Percentiles rank a stretch among this genome's conserved stretches.
phyloP scores from a whole-genome alignment of 768 basidiomycete species.

The Hortiboletus campestris region DNA sequence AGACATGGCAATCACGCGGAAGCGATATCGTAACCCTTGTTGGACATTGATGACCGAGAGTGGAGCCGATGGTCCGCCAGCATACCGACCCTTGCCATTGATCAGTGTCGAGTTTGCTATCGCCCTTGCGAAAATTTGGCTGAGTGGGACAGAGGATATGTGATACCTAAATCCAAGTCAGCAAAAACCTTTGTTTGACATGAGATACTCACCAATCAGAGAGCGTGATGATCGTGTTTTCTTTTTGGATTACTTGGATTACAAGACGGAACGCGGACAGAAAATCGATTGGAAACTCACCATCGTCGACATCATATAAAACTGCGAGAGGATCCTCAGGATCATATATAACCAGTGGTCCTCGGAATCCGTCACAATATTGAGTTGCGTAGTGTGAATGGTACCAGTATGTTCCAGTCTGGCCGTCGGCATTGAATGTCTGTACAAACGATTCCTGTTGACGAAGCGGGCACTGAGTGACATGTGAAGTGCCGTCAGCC shows the following conservation, averaged over 20 bases:
- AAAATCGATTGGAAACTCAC: slow-evolving; percentile 5
- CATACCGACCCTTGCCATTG: slow-evolving; percentile 5
- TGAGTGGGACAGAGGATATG: background rate
- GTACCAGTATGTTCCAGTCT: slow-evolving; percentile 44
- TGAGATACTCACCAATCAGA: background rate
- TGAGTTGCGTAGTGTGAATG: slow-evolving; percentile 20
- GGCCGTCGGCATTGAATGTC: slow-evolving; percentile 26
- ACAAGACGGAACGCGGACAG: background rate
- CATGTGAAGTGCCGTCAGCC: background rate
- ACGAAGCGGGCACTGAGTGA: slow-evolving; percentile 7
- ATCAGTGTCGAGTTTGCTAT: background rate
- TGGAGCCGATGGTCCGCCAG: background rate
- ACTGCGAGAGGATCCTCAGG: slow-evolving; percentile 1
- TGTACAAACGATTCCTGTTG: slow-evolving; percentile 33
- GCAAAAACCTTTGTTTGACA: background rate
- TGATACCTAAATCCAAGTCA: slow-evolving; percentile 1
- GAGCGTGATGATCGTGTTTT: slow-evolving; percentile 35
- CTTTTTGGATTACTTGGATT: slow-evolving; percentile 5
- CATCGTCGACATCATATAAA: slow-evolving; percentile 45
- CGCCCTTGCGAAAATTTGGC: background rate
- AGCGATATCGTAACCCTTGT: slow-evolving; percentile 2
- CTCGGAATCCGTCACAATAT: slow-evolving; percentile 20
- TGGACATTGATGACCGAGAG: slow-evolving; percentile 2
- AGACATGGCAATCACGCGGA: background rate
- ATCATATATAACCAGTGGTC: slow-evolving; percentile 22